A percentile compares a stretch with the other conserved stretches of the same genome.
phyloP scores from a whole-genome alignment of 495 filamentous ascomycete species.

The Neurospora sublineolata region DNA sequence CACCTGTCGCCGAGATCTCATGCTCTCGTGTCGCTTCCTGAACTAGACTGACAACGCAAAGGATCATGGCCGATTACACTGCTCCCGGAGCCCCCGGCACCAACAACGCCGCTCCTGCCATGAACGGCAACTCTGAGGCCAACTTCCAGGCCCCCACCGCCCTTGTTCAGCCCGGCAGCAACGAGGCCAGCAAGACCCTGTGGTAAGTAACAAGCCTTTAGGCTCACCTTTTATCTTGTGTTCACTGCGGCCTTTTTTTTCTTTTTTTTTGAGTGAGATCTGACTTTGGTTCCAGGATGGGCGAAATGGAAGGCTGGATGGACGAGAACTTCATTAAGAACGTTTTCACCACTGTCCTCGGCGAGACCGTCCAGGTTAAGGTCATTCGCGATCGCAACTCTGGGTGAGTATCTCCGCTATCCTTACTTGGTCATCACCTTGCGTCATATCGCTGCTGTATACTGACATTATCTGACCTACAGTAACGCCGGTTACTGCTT shows the following conservation, averaged over 20 bases:
- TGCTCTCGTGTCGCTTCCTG: neutral
- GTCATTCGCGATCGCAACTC: conserved; percentile 99
- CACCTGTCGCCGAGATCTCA: neutral
- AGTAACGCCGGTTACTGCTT: conserved; percentile 99
- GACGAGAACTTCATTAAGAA: conserved; percentile 97
- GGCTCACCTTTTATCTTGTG: neutral
- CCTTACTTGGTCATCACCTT: neutral
- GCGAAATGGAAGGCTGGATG: conserved; percentile 97
- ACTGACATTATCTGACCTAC: conserved; percentile 1
- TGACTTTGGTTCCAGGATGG: conserved; percentile 65
- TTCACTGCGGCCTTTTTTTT: neutral
- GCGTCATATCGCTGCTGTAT: neutral
- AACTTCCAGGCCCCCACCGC: conserved; percentile 7
- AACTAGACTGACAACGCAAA: neutral
- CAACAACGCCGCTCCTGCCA: conserved; percentile 11
- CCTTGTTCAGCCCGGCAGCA: conserved; percentile 6
- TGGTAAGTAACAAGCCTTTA: conserved; percentile 22
- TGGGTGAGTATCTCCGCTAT: conserved; percentile 54
- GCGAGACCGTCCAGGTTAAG: conserved; percentile 93
- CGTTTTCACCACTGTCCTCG: conserved; percentile 74
- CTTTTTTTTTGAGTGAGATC: neutral
- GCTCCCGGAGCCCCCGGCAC: conserved; percentile 14
- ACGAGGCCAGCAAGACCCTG: conserved; percentile 29
- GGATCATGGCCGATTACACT: conserved; percentile 20
- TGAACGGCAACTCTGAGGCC: conserved; percentile 20